These are phyloP conservation scores for Tuber magnatum DNA, from an alignment of 495 filamentous ascomycete genomes.

Conservation along the genomic window DNA sequence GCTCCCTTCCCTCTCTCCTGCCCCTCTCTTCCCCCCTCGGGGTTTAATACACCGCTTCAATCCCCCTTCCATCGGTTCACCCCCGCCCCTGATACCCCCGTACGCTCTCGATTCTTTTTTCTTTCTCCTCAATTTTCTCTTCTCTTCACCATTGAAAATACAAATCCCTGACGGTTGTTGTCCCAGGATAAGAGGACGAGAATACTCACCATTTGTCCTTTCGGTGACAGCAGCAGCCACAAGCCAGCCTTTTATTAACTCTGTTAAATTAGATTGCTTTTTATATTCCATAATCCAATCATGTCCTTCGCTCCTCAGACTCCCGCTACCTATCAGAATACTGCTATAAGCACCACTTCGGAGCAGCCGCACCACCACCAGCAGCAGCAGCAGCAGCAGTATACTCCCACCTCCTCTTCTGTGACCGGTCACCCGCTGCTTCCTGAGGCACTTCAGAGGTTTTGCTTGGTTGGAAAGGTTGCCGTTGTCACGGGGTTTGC, in stretches of 20 bases:
- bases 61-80: slow-evolving; percentile 18
- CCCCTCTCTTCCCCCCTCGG: neutral
- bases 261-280: neutral
- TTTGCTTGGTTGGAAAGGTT: slow-evolving; percentile 59
- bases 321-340: slow-evolving; percentile 10
- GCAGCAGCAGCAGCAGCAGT: neutral
- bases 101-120: neutral
- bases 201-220: neutral
- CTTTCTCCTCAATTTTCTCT: neutral
- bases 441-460: slow-evolving; percentile 40
- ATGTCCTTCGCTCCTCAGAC: slow-evolving; percentile 18
- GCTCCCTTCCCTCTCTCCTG: neutral
- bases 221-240: neutral
- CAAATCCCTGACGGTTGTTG: neutral
- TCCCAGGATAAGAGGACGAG: neutral
- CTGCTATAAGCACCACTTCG: neutral
- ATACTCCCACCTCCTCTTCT: neutral
- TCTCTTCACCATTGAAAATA: neutral
- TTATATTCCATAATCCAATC: neutral
- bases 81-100: slow-evolving; percentile 18
- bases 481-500: slow-evolving; percentile 66
- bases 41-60: slow-evolving; percentile 33
- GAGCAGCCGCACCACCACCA: neutral
- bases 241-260: neutral
- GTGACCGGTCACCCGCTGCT: slow-evolving; percentile 22